Conservation (phyloP, 768 basidiomycete genomes). For the Suillus fuscotomentosus region DNA sequence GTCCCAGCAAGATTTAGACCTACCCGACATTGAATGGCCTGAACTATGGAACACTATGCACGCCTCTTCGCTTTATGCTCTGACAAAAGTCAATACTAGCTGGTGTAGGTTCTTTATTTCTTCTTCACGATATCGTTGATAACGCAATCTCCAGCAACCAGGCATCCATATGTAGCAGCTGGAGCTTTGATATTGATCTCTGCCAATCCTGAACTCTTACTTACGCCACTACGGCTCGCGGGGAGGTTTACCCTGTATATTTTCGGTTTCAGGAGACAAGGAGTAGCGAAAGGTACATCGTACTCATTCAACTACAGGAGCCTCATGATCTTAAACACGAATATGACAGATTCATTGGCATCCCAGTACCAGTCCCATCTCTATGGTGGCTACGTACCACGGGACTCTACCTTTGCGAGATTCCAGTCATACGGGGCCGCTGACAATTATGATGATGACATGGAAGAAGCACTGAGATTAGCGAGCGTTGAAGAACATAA, state of each 20-base stretch:
- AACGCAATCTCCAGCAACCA: background rate
- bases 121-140: background rate
- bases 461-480: background rate
- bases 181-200: background rate
- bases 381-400: conserved; percentile 10
- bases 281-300: conserved; percentile 5
- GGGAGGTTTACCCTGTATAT: background rate
- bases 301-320: background rate
- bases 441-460: background rate
- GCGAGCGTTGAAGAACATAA: background rate
- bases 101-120: background rate
- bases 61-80: background rate
- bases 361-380: conserved; percentile 8
- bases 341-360: conserved; percentile 7
- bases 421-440: conserved; percentile 10
- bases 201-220: background rate
- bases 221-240: background rate
- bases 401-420: conserved; percentile 4
- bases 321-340: background rate
- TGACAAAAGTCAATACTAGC: background rate
- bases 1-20: background rate
- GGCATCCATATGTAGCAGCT: conserved; percentile 1
- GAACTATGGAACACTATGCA: background rate
- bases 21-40: background rate
- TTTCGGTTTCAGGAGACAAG: conserved; percentile 1